Percentiles rank a stretch among this genome's conserved stretches.
Conservation (phyloP, 495 filamentous ascomycete genomes). For the Penicillium canariense region DNA sequence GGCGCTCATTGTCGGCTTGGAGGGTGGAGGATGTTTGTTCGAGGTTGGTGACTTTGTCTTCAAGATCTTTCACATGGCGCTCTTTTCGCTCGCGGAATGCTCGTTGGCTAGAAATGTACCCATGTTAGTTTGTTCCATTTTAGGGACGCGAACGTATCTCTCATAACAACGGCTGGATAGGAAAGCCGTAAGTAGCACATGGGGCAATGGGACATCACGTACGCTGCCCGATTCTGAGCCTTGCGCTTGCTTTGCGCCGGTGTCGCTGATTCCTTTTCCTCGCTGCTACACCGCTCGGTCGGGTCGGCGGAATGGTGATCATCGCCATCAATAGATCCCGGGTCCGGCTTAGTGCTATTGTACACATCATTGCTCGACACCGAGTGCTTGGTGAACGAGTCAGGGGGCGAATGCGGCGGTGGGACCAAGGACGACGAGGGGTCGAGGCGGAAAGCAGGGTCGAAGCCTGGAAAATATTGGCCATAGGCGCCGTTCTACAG, state of each 20-base stretch:
- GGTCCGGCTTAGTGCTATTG: constrained; percentile 20
- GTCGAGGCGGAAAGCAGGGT: constrained; percentile 37
- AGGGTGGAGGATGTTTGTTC: constrained; percentile 56
- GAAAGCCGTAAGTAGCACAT: not conserved
- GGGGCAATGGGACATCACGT: constrained; percentile 41
- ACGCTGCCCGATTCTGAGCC: constrained; percentile 96
- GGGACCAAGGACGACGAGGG: constrained; percentile 31
- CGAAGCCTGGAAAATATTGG: constrained; percentile 39
- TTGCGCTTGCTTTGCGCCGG: constrained; percentile 86
- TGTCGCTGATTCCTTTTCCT: constrained; percentile 67
- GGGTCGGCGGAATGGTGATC: constrained; percentile 29
- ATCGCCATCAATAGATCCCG: constrained; percentile 33
- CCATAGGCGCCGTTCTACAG: constrained; percentile 21
- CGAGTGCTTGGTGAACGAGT: constrained; percentile 43
- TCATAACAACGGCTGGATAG: not conserved
- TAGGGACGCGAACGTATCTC: not conserved
- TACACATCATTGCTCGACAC: constrained; percentile 31
- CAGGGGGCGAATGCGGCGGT: constrained; percentile 46
- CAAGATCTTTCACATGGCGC: constrained; percentile 86
- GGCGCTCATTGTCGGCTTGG: constrained; percentile 74
- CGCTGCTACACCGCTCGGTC: constrained; percentile 48
- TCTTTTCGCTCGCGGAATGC: constrained; percentile 98
- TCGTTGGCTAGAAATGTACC: constrained; percentile 63
- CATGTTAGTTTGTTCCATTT: constrained; percentile 1
- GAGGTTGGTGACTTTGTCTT: constrained; percentile 75